Conservation (phyloP, 1,284 basidiomycete genomes). For the Serendipita sp. region DNA sequence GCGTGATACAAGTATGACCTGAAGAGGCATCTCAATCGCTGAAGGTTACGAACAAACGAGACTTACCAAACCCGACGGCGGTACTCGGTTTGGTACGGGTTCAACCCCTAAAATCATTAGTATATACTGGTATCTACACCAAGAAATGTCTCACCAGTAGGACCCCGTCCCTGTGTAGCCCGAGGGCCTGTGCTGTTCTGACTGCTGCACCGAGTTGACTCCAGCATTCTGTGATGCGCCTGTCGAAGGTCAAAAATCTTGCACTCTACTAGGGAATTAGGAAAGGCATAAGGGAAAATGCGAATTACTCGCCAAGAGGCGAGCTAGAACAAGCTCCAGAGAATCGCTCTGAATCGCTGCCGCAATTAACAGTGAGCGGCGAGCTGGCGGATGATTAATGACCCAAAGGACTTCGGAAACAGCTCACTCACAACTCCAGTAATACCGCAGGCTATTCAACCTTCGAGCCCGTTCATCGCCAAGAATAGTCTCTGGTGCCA, state of each 20-base stretch:
- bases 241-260: conserved; percentile 79
- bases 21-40: conserved; percentile 13
- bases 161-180: conserved; percentile 82
- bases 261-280: conserved; percentile 45
- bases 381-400: conserved; percentile 35
- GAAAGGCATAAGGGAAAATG: conserved; percentile 8
- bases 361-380: conserved; percentile 72
- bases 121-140: conserved; percentile 5
- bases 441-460: conserved; percentile 73
- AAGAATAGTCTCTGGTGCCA: conserved; percentile 72
- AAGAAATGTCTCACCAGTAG: conserved; percentile 44
- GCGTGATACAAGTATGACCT: conserved; percentile 89
- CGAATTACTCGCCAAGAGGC: conserved; percentile 53
- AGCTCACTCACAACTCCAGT: conserved; percentile 73
- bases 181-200: conserved; percentile 85
- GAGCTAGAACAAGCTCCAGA: conserved; percentile 75
- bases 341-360: conserved; percentile 85
- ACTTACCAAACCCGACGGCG: conserved; percentile 74
- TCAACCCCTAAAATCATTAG: conserved; percentile 40
- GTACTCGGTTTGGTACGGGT: conserved; percentile 74
- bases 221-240: conserved; percentile 88
- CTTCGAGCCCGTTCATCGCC: conserved; percentile 63
- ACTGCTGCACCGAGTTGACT: conserved; percentile 87
- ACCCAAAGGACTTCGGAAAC: neutral
- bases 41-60: conserved; percentile 5